These are phyloP conservation scores for Plasmodium inui DNA, from an alignment of 169 alveolate species.

Conservation along the genomic window DNA sequence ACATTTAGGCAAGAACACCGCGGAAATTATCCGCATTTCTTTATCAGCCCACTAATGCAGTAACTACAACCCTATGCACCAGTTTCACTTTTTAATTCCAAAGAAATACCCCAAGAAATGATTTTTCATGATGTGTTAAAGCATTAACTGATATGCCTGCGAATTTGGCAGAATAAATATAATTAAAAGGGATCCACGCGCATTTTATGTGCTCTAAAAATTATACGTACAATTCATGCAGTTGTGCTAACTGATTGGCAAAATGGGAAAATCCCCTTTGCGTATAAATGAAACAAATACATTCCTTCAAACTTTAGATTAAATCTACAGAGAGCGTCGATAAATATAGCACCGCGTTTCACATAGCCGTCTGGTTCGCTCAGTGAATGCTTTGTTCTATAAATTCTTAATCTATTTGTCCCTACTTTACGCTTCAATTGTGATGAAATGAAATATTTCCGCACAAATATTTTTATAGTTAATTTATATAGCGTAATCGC, in stretches of 20 bases:
- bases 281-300: neutral
- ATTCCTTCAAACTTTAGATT: neutral
- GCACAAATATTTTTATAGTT: neutral
- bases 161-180: neutral
- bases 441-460: neutral
- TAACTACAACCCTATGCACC: neutral
- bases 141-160: neutral
- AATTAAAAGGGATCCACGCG: neutral
- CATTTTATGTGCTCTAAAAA: neutral
- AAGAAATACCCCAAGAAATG: neutral
- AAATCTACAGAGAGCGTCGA: neutral
- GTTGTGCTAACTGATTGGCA: neutral
- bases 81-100: neutral
- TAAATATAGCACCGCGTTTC: neutral
- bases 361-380: neutral
- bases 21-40: neutral
- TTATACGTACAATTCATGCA: neutral
- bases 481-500: neutral
- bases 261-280: neutral
- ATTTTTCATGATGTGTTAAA: neutral
- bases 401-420: neutral
- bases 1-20: neutral
- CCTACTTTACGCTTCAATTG: neutral
- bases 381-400: neutral
- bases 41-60: neutral